Percentiles rank a stretch among this genome's conserved stretches.
Conservation (phyloP, 2,329 filamentous ascomycete genomes). For the Chrysoporthe puriensis region DNA sequence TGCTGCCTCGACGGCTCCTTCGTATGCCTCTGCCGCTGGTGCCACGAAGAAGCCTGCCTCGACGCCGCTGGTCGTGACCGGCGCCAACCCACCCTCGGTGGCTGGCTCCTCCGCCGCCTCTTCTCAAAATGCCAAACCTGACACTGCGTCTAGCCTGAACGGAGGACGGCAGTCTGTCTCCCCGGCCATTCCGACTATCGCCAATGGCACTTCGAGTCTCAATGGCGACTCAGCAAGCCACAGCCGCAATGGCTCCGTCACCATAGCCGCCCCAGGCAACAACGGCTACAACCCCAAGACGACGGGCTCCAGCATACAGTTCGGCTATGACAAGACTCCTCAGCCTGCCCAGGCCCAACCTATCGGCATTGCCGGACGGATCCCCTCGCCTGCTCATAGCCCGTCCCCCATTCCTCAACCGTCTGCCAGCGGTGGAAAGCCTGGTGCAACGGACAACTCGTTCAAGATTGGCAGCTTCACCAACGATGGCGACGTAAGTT, state of each 20-base stretch:
- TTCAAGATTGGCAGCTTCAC: constrained; percentile 76
- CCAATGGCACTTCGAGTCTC: constrained; percentile 63
- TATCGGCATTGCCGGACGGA: constrained; percentile 68
- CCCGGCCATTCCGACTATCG: constrained; percentile 64
- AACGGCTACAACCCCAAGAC: constrained; percentile 70
- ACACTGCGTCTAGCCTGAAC: constrained; percentile 80
- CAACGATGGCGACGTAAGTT: constrained; percentile 78
- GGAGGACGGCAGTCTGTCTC: constrained; percentile 72
- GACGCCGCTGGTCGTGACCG: constrained; percentile 64
- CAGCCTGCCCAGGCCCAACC: constrained; percentile 58
- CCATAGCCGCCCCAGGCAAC: constrained; percentile 83
- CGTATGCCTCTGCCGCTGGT: constrained; percentile 70
- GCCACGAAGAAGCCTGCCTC: constrained; percentile 65
- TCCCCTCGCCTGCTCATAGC: constrained; percentile 83
- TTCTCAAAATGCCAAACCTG: constrained; percentile 65
- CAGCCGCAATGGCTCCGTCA: constrained; percentile 84
- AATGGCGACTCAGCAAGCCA: constrained; percentile 77
- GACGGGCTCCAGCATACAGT: constrained; percentile 64
- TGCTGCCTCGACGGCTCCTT: constrained; percentile 58
- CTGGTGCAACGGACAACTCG: constrained; percentile 62
- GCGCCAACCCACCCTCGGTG: constrained; percentile 59
- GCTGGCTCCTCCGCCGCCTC: constrained; percentile 56
- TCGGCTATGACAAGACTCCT: constrained; percentile 78
- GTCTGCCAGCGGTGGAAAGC: constrained; percentile 80
- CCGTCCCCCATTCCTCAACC: constrained; percentile 93